phyloP scores from a whole-genome alignment of 805 yeast species.

The Kazachstania bromeliacearum region DNA sequence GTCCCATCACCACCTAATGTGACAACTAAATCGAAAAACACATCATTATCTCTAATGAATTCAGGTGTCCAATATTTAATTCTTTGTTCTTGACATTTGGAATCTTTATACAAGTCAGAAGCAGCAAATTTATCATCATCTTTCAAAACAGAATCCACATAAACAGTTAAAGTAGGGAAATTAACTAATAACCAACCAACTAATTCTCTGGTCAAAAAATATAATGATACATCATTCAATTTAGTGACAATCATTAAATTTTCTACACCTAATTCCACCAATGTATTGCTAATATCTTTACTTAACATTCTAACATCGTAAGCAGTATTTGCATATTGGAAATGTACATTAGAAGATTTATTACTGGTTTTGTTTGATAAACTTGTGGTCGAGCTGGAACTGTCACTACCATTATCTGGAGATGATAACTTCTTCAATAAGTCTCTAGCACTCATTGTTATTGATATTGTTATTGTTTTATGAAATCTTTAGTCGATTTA shows the following conservation, averaged over 20 bases:
- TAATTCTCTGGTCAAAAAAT: conserved; percentile 66
- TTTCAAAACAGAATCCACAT: conserved; percentile 64
- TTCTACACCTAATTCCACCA: conserved; percentile 58
- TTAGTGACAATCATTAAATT: conserved; percentile 81
- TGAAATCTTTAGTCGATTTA: background rate
- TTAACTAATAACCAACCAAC: conserved; percentile 60
- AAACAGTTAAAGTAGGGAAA: conserved; percentile 39
- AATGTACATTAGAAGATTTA: conserved; percentile 33
- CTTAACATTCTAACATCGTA: conserved; percentile 70
- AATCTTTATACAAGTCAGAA: conserved; percentile 38
- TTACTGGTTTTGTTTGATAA: background rate
- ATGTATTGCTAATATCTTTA: conserved; percentile 60
- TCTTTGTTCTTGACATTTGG: conserved; percentile 35
- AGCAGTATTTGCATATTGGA: conserved; percentile 70
- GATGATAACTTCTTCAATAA: background rate
- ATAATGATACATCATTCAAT: conserved; percentile 73
- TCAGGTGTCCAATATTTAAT: conserved; percentile 61
- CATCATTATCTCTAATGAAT: conserved; percentile 36
- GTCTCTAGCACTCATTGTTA: background rate
- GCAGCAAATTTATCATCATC: conserved; percentile 56
- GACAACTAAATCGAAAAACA: conserved; percentile 62
- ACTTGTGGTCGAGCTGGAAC: too few species aligned
- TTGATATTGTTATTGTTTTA: too few species aligned
- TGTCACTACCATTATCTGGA: background rate
- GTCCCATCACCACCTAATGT: conserved; percentile 98